Evolutionary conservation across 345 rosid genomes (phyloP).

Genomic region (Arabis hirsuta): DNA sequence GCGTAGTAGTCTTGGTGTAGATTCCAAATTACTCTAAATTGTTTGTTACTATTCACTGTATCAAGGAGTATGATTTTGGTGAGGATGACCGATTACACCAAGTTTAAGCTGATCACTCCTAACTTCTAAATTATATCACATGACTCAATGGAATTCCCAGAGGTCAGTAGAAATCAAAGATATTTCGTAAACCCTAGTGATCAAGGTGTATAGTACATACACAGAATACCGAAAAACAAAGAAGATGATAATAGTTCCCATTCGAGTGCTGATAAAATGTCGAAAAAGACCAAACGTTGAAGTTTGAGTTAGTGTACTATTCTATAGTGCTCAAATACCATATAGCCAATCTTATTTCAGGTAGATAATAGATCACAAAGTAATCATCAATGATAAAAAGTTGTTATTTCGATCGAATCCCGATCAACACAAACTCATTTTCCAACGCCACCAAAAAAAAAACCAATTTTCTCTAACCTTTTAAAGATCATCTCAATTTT

Average conservation of each 20-base stretch:
- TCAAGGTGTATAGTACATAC: neutral
- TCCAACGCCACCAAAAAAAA: neutral
- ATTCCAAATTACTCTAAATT: conserved; percentile 4
- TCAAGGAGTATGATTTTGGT: neutral
- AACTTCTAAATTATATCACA: neutral
- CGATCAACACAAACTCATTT: neutral
- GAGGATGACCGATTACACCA: neutral
- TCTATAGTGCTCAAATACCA: neutral
- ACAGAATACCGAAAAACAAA: neutral
- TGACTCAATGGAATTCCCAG: neutral
- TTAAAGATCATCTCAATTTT: conserved; percentile 63
- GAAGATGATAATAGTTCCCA: neutral
- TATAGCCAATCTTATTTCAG: neutral
- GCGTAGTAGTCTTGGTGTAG: neutral
- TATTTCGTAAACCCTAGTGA: neutral
- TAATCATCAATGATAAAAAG: neutral
- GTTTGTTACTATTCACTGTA: conserved; percentile 1
- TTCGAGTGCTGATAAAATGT: neutral
- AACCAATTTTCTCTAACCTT: conserved; percentile 1
- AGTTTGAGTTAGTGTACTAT: neutral
- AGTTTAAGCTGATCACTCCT: conserved; percentile 1
- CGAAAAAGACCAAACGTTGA: neutral
- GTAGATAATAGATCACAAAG: neutral
- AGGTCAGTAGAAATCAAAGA: neutral
- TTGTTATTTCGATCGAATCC: neutral